Conservation (phyloP, 108 stramenopile genomes). For the Pelagomonas calceolata region DNA sequence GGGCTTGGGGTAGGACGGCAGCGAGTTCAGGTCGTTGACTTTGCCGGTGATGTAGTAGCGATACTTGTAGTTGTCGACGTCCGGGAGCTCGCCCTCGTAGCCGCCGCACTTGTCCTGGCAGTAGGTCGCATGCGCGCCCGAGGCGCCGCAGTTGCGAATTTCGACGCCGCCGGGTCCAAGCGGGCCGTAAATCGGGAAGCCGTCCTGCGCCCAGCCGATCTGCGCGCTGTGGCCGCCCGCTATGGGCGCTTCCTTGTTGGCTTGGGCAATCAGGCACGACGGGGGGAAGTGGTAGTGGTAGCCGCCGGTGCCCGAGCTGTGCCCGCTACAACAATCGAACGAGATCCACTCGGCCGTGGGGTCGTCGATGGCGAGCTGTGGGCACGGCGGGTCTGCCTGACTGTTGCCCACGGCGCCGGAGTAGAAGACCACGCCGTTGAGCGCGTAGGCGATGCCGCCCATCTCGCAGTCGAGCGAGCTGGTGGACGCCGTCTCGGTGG, state of each 20-base stretch:
- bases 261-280: conserved; percentile 16
- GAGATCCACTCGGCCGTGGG: neutral
- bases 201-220: conserved; percentile 29
- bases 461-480: no score
- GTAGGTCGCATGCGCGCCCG: conserved; percentile 13
- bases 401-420: neutral
- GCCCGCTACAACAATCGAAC: neutral
- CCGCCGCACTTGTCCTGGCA: neutral
- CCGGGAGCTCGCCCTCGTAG: neutral
- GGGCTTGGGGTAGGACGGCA: neutral
- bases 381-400: no score
- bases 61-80: neutral
- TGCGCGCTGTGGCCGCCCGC: conserved; percentile 18
- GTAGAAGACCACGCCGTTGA: neutral
- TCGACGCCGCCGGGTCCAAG: neutral
- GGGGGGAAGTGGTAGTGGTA: conserved; percentile 35
- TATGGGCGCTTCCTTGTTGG: neutral
- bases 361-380: neutral
- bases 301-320: neutral
- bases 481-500: neutral
- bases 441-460: no score
- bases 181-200: conserved; percentile 29
- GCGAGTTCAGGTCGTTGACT: neutral
- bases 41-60: neutral
- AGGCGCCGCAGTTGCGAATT: neutral